Conservation (phyloP, 2,329 filamentous ascomycete genomes). For the Calonectria montana region DNA sequence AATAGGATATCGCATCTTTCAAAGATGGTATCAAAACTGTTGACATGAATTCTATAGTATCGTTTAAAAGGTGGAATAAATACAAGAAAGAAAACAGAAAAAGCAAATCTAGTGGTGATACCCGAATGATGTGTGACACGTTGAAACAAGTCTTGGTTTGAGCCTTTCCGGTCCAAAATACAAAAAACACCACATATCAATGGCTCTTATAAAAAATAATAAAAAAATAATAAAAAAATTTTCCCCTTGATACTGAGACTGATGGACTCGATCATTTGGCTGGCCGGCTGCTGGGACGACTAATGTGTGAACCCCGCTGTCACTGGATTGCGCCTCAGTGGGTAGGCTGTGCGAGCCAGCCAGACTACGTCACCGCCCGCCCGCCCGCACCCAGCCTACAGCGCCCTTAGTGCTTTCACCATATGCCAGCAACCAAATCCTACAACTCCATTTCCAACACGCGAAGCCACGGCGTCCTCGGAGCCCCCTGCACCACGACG, state of each 20-base stretch:
- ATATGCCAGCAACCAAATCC: constrained; percentile 34
- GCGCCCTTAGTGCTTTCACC: constrained; percentile 26
- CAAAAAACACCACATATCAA: neutral
- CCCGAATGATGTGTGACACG: neutral
- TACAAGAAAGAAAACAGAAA: no score
- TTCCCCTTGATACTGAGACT: neutral
- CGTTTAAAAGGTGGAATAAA: neutral
- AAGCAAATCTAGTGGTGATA: no score
- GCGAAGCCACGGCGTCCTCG: constrained; percentile 14
- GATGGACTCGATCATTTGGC: neutral
- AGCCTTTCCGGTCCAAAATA: no score
- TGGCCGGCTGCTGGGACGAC: neutral
- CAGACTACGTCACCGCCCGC: constrained; percentile 44
- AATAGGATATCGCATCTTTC: neutral
- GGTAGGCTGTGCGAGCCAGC: constrained; percentile 33
- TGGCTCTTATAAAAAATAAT: no score
- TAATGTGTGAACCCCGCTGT: constrained; percentile 14
- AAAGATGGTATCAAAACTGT: neutral
- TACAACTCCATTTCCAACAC: constrained; percentile 23
- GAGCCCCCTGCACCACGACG: constrained; percentile 9
- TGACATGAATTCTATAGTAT: neutral
- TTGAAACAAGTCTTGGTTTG: neutral
- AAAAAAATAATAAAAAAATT: no score
- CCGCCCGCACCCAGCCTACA: constrained; percentile 28
- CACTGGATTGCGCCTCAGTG: constrained; percentile 6